Evolutionary conservation across 306 rosid genomes (phyloP).

Genomic region (Prunus davidiana): DNA sequence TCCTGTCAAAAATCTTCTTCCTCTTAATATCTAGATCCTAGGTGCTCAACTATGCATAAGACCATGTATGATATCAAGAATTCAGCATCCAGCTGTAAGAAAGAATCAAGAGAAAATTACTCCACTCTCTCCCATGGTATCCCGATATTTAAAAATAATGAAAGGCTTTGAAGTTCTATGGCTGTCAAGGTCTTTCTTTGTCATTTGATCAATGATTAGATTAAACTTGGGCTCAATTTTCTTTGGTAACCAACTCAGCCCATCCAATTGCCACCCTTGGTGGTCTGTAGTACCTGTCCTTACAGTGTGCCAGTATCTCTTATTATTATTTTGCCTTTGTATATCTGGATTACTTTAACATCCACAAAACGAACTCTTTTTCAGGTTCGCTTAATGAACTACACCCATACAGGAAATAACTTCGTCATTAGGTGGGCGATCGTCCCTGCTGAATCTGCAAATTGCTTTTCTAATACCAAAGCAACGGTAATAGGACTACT

Average conservation of each 20-base stretch:
- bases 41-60: neutral
- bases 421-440: conserved; percentile 33
- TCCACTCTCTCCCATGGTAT: neutral
- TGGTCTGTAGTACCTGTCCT: neutral
- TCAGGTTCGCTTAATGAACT: conserved; percentile 42
- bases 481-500: conserved; percentile 34
- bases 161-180: neutral
- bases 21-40: too few species aligned
- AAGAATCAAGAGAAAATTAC: neutral
- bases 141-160: neutral
- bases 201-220: neutral
- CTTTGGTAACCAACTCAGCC: neutral
- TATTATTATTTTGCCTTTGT: neutral
- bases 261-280: neutral
- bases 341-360: neutral
- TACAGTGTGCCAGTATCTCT: neutral
- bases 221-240: neutral
- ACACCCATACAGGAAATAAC: conserved; percentile 25
- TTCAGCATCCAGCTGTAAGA: neutral
- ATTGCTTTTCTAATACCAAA: conserved; percentile 28
- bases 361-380: neutral
- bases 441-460: conserved; percentile 32
- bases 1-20: too few species aligned
- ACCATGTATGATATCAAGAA: neutral
- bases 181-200: neutral